These are phyloP conservation scores for Macrocybe gigantea DNA, from an alignment of 768 basidiomycete genomes.

Conservation along the genomic window DNA sequence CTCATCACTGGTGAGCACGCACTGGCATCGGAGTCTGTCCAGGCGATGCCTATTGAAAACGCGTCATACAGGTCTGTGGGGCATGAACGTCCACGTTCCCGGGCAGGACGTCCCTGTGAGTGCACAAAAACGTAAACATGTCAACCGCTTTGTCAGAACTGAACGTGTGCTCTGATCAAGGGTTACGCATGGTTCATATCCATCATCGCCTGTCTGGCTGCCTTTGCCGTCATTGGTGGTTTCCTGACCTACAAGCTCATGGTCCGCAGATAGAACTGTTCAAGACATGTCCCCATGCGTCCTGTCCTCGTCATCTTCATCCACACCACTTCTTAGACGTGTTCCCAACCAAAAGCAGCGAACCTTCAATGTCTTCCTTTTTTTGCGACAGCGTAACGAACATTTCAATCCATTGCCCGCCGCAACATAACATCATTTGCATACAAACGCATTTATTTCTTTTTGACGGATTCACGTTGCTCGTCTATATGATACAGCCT, in stretches of 20 bases:
- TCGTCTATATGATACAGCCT: too few species aligned
- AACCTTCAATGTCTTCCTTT: too few species aligned
- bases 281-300: too few species aligned
- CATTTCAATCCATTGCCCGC: too few species aligned
- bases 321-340: too few species aligned
- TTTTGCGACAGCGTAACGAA: too few species aligned
- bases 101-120: conserved; percentile 59
- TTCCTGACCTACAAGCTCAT: conserved; percentile 78
- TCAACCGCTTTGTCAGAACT: conserved; percentile 12
- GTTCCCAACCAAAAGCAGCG: too few species aligned
- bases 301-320: too few species aligned
- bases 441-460: too few species aligned
- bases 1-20: conserved; percentile 72
- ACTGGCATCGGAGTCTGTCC: not conserved
- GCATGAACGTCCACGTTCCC: conserved; percentile 98
- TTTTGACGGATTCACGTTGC: too few species aligned
- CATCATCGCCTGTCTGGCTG: conserved; percentile 75
- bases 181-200: conserved; percentile 79
- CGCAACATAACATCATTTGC: too few species aligned
- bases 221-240: conserved; percentile 78
- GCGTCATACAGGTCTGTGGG: conserved; percentile 68
- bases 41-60: not conserved
- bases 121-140: conserved; percentile 14
- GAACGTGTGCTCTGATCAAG: too few species aligned
- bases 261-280: conserved; percentile 25